Conservation (phyloP, 2,329 filamentous ascomycete genomes). For the Clonostachys rhizophaga region DNA sequence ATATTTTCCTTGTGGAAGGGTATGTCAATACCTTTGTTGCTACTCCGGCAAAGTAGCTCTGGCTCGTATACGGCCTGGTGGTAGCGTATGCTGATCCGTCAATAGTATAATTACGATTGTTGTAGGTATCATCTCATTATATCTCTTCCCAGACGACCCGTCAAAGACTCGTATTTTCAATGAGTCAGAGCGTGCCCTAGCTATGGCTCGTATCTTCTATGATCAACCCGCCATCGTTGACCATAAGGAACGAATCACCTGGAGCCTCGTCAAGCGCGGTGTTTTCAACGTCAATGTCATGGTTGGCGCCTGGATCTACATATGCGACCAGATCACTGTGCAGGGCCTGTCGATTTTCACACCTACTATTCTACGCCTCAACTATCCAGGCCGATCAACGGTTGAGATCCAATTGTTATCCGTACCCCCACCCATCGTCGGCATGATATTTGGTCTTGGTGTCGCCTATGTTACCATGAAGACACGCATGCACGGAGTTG, state of each 20-base stretch:
- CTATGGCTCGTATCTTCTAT: conserved; percentile 39
- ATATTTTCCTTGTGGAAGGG: conserved; percentile 61
- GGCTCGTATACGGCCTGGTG: no score
- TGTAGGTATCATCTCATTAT: conserved; percentile 39
- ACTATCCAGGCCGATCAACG: conserved; percentile 13
- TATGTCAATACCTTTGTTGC: conserved; percentile 3
- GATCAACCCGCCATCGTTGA: conserved; percentile 29
- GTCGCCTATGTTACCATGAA: conserved; percentile 18
- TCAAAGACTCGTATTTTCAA: conserved; percentile 42
- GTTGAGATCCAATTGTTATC: conserved; percentile 16
- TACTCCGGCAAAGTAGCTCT: no score
- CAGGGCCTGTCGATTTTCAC: conserved; percentile 46
- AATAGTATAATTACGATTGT: conserved; percentile 42
- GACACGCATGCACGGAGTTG: conserved; percentile 13
- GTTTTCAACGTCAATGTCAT: conserved; percentile 29
- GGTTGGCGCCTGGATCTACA: conserved; percentile 37
- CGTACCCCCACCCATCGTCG: conserved; percentile 13
- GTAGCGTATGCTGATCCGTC: not conserved
- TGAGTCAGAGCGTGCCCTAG: conserved; percentile 48
- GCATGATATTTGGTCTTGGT: conserved; percentile 12
- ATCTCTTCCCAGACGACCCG: conserved; percentile 46
- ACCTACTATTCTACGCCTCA: conserved; percentile 35
- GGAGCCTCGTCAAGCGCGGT: conserved; percentile 43
- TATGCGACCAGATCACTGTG: conserved; percentile 54
- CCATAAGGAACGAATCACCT: conserved; percentile 36